Conservation (phyloP, 2,329 filamentous ascomycete species). For the Pseudogymnoascus sp. region DNA sequence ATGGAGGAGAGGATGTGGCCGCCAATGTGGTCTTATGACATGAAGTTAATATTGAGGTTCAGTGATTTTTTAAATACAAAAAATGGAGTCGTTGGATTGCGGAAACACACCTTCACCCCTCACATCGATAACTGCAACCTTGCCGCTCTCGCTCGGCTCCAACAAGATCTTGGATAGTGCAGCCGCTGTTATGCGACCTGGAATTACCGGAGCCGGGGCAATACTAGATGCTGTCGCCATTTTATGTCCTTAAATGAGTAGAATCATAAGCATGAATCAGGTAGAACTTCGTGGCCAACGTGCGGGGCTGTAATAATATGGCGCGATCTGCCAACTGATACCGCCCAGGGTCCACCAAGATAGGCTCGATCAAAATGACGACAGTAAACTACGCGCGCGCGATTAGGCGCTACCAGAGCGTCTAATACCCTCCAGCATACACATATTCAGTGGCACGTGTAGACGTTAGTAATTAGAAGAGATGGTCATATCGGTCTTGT, state of each 20-base stretch:
- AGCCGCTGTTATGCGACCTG: constrained; percentile 22
- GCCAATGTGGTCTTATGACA: constrained; percentile 65
- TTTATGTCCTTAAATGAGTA: background rate
- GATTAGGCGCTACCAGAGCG: background rate
- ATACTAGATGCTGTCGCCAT: background rate
- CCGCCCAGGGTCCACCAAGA: background rate
- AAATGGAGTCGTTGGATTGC: background rate
- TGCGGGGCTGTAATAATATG: background rate
- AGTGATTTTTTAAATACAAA: background rate
- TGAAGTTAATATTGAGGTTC: background rate
- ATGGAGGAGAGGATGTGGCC: constrained; percentile 74
- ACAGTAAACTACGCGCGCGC: background rate
- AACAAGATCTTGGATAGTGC: constrained; percentile 26
- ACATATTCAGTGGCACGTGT: background rate
- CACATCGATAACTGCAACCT: constrained; percentile 75
- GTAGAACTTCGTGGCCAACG: background rate
- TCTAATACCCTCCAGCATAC: background rate
- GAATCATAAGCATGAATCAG: background rate
- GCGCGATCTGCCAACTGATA: constrained; percentile 1
- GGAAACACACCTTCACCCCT: constrained; percentile 60
- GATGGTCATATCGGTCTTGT: too few species aligned
- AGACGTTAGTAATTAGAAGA: background rate
- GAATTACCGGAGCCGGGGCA: background rate
- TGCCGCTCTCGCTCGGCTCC: constrained; percentile 15
- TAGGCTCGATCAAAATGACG: background rate